Evolutionary conservation across 1,139 yeast species (phyloP).

Genomic region (Suhomyces bokatorum): DNA sequence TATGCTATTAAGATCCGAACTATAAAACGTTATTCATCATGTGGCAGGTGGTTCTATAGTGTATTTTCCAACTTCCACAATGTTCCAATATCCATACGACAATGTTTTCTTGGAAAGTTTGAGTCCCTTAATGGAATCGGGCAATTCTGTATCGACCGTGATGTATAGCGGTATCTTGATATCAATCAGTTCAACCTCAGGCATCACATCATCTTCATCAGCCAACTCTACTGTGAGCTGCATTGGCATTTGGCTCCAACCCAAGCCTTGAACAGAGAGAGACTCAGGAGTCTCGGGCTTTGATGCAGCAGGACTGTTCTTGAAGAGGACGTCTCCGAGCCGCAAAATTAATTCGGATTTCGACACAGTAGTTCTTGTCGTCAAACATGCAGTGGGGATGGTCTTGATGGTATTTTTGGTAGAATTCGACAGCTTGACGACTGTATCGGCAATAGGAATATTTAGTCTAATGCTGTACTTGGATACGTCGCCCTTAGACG

Average conservation of each 20-base stretch:
- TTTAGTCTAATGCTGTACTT: constrained; percentile 18
- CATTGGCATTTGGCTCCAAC: constrained; percentile 41
- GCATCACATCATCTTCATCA: constrained; percentile 1
- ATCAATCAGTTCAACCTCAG: not conserved
- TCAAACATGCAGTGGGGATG: constrained; percentile 38
- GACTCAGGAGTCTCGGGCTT: constrained; percentile 21
- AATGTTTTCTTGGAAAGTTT: constrained; percentile 24
- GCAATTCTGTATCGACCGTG: constrained; percentile 26
- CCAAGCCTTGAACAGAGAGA: constrained; percentile 28
- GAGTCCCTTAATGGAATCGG: constrained; percentile 22
- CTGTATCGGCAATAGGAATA: constrained; percentile 28
- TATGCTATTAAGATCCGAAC: not conserved
- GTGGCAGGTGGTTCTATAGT: not conserved
- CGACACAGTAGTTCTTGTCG: constrained; percentile 29
- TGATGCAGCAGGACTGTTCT: constrained; percentile 8
- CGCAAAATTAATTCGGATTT: constrained; percentile 36
- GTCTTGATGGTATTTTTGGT: constrained; percentile 20
- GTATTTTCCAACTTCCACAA: constrained; percentile 24
- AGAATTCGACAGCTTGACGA: constrained; percentile 18
- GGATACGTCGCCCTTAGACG: constrained; percentile 15
- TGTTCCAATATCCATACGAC: constrained; percentile 36
- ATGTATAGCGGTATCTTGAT: constrained; percentile 34
- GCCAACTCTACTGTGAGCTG: constrained; percentile 14
- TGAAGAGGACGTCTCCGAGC: constrained; percentile 21
- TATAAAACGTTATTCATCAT: not conserved